Percentiles rank a stretch among this genome's conserved stretches.
phyloP scores from a whole-genome alignment of 2,329 filamentous ascomycete genomes.

The Ceratocystis huliohia region DNA sequence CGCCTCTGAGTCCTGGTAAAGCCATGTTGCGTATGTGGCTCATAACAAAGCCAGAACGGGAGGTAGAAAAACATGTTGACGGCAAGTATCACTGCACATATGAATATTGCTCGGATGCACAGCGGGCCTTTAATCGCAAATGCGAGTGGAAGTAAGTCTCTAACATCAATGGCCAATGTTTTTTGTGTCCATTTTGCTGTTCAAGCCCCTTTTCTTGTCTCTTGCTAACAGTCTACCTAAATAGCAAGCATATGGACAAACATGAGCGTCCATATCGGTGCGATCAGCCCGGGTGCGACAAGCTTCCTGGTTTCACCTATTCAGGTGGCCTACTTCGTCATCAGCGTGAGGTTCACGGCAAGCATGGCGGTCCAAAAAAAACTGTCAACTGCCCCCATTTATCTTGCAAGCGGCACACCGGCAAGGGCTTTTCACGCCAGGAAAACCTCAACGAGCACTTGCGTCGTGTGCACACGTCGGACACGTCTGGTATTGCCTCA shows the following conservation, averaged over 20 bases:
- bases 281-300: slow-evolving; percentile 68
- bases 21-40: slow-evolving; percentile 35
- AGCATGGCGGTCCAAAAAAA: slow-evolving; percentile 79
- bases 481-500: slow-evolving; percentile 40
- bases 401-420: slow-evolving; percentile 79
- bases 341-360: slow-evolving; percentile 84
- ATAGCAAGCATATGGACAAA: slow-evolving; percentile 95
- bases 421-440: slow-evolving; percentile 80
- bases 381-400: slow-evolving; percentile 72
- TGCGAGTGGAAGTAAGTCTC: slow-evolving; percentile 84
- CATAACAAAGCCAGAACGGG: slow-evolving; percentile 47
- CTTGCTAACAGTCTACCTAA: slow-evolving; percentile 24
- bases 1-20: background rate
- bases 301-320: slow-evolving; percentile 88
- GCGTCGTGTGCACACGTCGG: slow-evolving; percentile 69
- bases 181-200: background rate
- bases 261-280: slow-evolving; percentile 91
- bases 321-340: slow-evolving; percentile 80
- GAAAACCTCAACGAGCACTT: slow-evolving; percentile 93
- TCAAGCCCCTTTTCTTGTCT: background rate
- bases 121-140: slow-evolving; percentile 60
- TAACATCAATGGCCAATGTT: background rate
- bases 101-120: slow-evolving; percentile 52
- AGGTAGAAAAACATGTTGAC: slow-evolving; percentile 48
- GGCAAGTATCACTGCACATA: slow-evolving; percentile 69